Conservation (phyloP, 176 grass and related monocot species). For the Sorghum bicolor region Sorghum_bicolor_NCBIv3 NC_012870.2:59479501-59480000, state of each 20-base stretch:
- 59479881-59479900: too few relatives aligned
- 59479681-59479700: slow-evolving; percentile 96
- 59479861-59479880: not conserved
- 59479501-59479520: slow-evolving; percentile 77
- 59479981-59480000: too few relatives aligned
- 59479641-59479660: slow-evolving; percentile 99
- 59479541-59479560: slow-evolving; percentile 48
- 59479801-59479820: not conserved
- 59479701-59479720: slow-evolving; percentile 41
- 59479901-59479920: too few relatives aligned
- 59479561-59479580: slow-evolving; percentile 54
- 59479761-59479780: not conserved
- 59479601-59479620: slow-evolving; percentile 78
- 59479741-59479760: not conserved
- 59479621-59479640: slow-evolving; percentile 95
- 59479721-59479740: not conserved
- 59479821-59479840: not conserved
- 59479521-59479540: slow-evolving; percentile 77
- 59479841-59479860: not conserved
- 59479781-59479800: not conserved
- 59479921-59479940: too few relatives aligned
- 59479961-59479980: too few relatives aligned
- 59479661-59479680: slow-evolving; percentile 99
- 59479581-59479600: slow-evolving; percentile 65
- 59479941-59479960: too few relatives aligned